Percentiles rank a stretch among this genome's conserved stretches.
Evolutionary conservation across 306 rosid species (phyloP).

Genomic region (Corylus heterophylla): DNA sequence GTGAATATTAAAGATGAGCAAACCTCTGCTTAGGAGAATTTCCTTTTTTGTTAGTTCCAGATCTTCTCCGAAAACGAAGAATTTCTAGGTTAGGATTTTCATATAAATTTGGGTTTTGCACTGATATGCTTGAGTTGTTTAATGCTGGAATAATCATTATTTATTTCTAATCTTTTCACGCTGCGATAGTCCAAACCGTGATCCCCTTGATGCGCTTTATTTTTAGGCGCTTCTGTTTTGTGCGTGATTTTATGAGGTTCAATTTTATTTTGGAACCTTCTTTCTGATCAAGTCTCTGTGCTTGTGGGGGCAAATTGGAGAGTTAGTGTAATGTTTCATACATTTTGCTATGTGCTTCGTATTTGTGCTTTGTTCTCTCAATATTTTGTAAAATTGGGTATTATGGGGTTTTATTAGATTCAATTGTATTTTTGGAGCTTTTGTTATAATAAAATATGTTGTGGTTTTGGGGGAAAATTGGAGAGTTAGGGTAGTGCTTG

Average conservation of each 20-base stretch:
- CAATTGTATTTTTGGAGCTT: neutral
- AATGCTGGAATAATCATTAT: neutral
- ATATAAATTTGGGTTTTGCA: neutral
- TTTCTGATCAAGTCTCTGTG: neutral
- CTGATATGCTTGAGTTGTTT: neutral
- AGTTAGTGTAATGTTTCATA: neutral
- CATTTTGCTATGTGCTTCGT: neutral
- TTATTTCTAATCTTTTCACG: neutral
- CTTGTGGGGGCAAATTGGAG: neutral
- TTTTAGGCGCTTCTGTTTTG: neutral
- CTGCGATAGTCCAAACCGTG: neutral
- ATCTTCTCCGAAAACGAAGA: neutral
- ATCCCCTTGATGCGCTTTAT: neutral
- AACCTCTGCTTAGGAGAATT: neutral
- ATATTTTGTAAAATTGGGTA: neutral
- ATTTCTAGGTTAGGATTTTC: neutral
- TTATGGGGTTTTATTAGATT: no score
- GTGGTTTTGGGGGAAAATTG: neutral
- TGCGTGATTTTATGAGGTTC: neutral
- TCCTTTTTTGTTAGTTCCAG: neutral
- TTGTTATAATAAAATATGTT: no score
- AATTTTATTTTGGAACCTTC: neutral
- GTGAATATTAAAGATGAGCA: neutral
- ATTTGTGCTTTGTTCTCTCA: neutral
- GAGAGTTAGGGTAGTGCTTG: neutral